Conservation (phyloP, 306 rosid species). For the Oemleria cerasiformis region DNA sequence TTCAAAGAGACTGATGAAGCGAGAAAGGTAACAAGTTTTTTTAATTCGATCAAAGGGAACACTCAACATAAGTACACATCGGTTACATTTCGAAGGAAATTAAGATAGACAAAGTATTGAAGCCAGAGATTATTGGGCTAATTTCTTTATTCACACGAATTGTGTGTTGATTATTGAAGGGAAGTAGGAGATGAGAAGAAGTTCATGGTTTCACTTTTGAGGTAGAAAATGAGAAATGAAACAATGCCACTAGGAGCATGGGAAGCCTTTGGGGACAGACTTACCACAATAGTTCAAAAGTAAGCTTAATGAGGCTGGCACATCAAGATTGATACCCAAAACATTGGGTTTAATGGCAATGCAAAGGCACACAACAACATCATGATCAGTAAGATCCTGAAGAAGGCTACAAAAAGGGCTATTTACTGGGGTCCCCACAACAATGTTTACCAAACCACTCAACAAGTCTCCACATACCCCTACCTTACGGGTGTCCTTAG, state of each 20-base stretch:
- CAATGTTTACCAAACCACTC: constrained; percentile 25
- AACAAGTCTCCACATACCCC: constrained; percentile 51
- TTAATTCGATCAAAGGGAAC: background rate
- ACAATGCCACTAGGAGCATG: constrained; percentile 15
- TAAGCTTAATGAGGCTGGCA: constrained; percentile 42
- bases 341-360: constrained; percentile 47
- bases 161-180: background rate
- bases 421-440: constrained; percentile 41
- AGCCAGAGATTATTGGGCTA: background rate
- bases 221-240: no score
- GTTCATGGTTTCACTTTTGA: background rate
- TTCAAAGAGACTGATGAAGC: background rate
- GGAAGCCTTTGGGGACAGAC: constrained; percentile 18
- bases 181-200: background rate
- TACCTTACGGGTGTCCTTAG: constrained; percentile 42
- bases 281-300: constrained; percentile 60
- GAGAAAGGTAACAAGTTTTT: background rate
- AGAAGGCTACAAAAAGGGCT: constrained; percentile 48
- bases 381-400: constrained; percentile 39
- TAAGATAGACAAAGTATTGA: background rate
- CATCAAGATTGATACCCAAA: constrained; percentile 47
- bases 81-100: background rate
- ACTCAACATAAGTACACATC: background rate
- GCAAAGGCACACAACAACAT: constrained; percentile 60
- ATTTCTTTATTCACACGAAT: background rate